Evolutionary conservation across 2,329 filamentous ascomycete genomes (phyloP), one percentile per base, ranked within the genome.

Genomic region (Penicillium sp.): DNA sequence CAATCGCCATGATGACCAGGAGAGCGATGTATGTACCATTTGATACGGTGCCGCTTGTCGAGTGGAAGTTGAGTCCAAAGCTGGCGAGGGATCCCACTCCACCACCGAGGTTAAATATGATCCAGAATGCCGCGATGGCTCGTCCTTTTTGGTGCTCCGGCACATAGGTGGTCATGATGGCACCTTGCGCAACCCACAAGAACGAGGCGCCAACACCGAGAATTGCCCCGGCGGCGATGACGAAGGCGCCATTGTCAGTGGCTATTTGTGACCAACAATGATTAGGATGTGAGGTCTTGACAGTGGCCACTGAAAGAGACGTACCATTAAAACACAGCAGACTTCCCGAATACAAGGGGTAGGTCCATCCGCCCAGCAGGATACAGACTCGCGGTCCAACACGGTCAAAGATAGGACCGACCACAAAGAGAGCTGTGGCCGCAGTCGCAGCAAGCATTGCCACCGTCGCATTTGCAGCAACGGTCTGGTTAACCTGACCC

Each of bases 21-120:
- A 75, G 62, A 14, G 73, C 72, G 23, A 75, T 71, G 47, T 77
- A 77, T 5, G 74, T 78, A 13, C 64, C 67, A 50, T 76, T 62
- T 2, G 69, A 68, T 2, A 77, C 74, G 0, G 73, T 74, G 18
- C 68, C 65, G 19, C 51, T 59, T 7, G 45, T 64, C 14, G 63
- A 70, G 43, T 67, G 36, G 43, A 59, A 73, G 52, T 73, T 74
- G 25, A 71, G 55, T 1, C 68, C 69, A 39, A 74, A 73, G 14
- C 65, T 67, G 4, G 63, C 69, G 3, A 74, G 60, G 1, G 67
- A 68, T 5, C 70, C 70, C 10, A 73, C 63, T 7, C 63, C 68
- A 8, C 70, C 68, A 20, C 70, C 70, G 2, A 72, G 58, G 48
- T 72, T 73, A 57, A 73, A 72, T 36, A 73, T 68, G 41, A 72